Percentiles rank a stretch among this genome's conserved stretches.
These are phyloP conservation scores for Spathaspora sp. DNA, from an alignment of 805 yeast genomes.

Conservation along the genomic window DNA sequence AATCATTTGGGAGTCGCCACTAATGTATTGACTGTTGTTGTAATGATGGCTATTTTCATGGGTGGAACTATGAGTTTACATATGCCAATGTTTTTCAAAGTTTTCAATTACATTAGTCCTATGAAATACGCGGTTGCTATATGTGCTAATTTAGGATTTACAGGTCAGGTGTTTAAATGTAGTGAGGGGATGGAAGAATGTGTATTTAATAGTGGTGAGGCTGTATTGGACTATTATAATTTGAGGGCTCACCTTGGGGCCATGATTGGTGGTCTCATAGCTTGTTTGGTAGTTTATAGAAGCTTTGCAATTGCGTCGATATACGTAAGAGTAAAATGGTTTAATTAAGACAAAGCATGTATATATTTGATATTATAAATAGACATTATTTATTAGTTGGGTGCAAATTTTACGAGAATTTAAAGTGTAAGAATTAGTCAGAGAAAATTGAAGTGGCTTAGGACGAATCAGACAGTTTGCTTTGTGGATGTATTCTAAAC, in stretches of 20 bases:
- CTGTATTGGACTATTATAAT: slow-evolving; percentile 28
- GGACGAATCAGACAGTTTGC: no score
- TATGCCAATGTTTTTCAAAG: slow-evolving; percentile 68
- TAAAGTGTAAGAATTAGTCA: background rate
- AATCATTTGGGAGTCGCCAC: slow-evolving; percentile 78
- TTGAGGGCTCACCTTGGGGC: slow-evolving; percentile 23
- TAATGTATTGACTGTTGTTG: slow-evolving; percentile 60
- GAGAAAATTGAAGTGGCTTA: background rate
- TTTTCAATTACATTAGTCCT: slow-evolving; percentile 75
- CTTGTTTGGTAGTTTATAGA: slow-evolving; percentile 33
- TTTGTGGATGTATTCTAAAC: no score
- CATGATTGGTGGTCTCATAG: slow-evolving; percentile 32
- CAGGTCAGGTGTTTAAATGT: slow-evolving; percentile 50
- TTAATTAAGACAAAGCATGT: background rate
- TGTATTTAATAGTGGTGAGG: slow-evolving; percentile 26
- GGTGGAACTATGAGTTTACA: slow-evolving; percentile 78
- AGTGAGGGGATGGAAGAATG: slow-evolving; percentile 14
- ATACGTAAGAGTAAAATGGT: slow-evolving; percentile 22
- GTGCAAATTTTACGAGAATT: background rate
- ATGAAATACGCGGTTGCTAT: slow-evolving; percentile 66
- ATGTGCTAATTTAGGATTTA: slow-evolving; percentile 56
- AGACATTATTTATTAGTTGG: background rate
- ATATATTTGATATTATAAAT: background rate
- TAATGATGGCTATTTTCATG: slow-evolving; percentile 76
- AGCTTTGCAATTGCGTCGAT: slow-evolving; percentile 22